Base-by-base conservation (phyloP, 2,329 filamentous ascomycete genomes). In the Talaromyces sp. region DNA sequence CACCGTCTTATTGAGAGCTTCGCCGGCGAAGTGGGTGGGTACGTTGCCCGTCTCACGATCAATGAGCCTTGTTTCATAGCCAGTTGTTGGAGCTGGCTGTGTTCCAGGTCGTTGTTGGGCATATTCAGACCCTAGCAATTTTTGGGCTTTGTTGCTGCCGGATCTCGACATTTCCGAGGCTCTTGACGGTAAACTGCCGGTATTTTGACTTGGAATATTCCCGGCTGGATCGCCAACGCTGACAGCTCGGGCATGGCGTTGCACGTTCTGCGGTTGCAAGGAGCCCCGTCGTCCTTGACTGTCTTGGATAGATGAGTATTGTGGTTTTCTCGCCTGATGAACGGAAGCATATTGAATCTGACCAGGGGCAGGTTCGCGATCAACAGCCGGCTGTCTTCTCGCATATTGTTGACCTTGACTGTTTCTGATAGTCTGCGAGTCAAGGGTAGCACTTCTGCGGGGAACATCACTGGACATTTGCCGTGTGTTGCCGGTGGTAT, bases 281-380 rank as follows among this genome's bases (percentile, higher is more conserved):
- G 70, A 63, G 21, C 61, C 67, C 54, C 32, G 56, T 67, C 31
- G 63, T 63, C 61, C 67, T 24, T 60, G 55, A 43, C 32, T 31
- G n/a, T 52, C 54, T 43, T 65, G 61, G 43, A 61, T 63, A 17
- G 61, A 64, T 6, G 65, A 54, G 59, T 66, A 67, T n/a, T 65
- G 68, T 9, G 66, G 61, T 24, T 69, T 61, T 5, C 67, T 65
- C 11, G 64, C 55, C 9, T 58, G 56, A 2, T 63, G 65, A 17
- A 64, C 59, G 12, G 56, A 58, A 21, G 66, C 53, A 24, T 68
- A 66, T 41, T 68, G 70, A 46, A 66, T 43, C 26, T 65, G 52
- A 8, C 50, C 54, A 24, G 61, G 32, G 5, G 50, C 41, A 27
- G 38, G 21, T 21, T 59, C 55, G 29, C 58, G 38, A 29, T 56